These are phyloP conservation scores for Penicillium paneum DNA, from an alignment of 2,329 filamentous ascomycete genomes.

Conservation along the genomic window DNA sequence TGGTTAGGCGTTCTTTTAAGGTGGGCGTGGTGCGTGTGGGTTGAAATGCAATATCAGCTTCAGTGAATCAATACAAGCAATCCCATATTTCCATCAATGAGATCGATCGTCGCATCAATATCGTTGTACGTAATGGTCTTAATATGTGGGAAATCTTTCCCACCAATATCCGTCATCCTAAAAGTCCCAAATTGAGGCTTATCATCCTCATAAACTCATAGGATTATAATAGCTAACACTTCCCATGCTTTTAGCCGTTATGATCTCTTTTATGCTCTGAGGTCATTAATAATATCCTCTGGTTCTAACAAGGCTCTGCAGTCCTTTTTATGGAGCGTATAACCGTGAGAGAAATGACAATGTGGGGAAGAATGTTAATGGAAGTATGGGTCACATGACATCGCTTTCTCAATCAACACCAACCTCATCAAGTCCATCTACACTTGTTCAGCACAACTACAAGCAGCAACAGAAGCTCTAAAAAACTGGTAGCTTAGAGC, in stretches of 20 bases:
- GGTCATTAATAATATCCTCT: background rate
- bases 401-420: background rate
- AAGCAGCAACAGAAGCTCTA: background rate
- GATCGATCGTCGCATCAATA: background rate
- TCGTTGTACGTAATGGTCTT: too few relatives aligned
- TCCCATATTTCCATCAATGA: background rate
- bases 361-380: too few relatives aligned
- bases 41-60: background rate
- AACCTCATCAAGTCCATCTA: slow-evolving; percentile 8
- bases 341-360: too few relatives aligned
- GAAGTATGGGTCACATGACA: slow-evolving; percentile 22
- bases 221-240: too few relatives aligned
- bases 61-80: slow-evolving; percentile 4
- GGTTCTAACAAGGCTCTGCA: background rate
- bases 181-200: too few relatives aligned
- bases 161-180: too few relatives aligned
- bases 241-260: too few relatives aligned
- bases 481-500: background rate
- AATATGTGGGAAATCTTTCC: too few relatives aligned
- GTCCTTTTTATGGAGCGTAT: too few relatives aligned
- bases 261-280: too few relatives aligned
- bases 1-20: slow-evolving; percentile 25
- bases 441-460: background rate
- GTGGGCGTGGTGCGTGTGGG: slow-evolving; percentile 4
- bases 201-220: too few relatives aligned